Base-by-base conservation (phyloP, 148 eudicot genomes). In the Diospyros lotus region DNA sequence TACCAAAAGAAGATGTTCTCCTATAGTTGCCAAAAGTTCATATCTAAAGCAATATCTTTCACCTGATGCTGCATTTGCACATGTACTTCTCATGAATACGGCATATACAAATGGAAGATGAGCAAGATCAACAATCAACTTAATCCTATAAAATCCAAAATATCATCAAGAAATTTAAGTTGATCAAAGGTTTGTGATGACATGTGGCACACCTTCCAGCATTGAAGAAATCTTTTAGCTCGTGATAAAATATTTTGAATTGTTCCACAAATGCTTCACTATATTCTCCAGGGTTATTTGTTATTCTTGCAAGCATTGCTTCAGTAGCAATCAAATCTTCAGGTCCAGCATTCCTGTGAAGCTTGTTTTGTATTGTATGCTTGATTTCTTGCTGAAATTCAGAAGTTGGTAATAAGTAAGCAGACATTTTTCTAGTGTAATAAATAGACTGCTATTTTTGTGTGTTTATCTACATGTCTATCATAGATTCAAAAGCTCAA, bases 331-430 rank as follows among this genome's bases (percentile, higher is more conserved):
- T 82, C 84, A 95, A 84, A 88, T 95, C 99, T 81, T 95, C 99
- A 55, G 99, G 99, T 66, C 99, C 99, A 77, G 99, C 99, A 88
- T 85, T 85, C 71, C 99, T 82, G 69, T 95, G 99, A 78, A 95
- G 99, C 89, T 95, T 95, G 89, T 95, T 95, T 79, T 95, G 99
- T 86, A 95, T 95, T 13, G 98, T 95, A 80, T 95, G 98, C 84
- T 95, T 95, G 81, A 95, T 95, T 88, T 92, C 96, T 95, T 92
- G 98, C 98, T 95, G 93, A 62, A 76, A 73, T 67, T 60, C 4
- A 58, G 42, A 59, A 72, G 4, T 2, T 14, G 12, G 50, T 74
- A 54, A 17, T 74, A 74, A 44, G 42, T 9, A 41, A 14, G 4
- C 18, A 69, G 1, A 9, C 15, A 28, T 38, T 50, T 11, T 68